Evolutionary conservation across 331 rosid species (phyloP).

Genomic region (Malus hybrid): DNA sequence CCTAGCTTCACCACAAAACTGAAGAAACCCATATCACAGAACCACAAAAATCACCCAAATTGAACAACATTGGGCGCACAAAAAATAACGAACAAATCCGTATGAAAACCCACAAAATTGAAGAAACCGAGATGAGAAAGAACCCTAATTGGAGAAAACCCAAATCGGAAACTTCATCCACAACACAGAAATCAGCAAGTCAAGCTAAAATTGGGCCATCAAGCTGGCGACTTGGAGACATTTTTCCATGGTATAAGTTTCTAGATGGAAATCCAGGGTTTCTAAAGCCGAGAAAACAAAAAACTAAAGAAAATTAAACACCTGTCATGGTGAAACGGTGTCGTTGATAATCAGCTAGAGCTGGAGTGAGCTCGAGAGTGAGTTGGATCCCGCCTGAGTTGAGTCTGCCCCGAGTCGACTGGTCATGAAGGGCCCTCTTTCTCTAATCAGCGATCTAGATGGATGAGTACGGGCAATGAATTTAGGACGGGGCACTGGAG

Average conservation of each 20-base stretch:
- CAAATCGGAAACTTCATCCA: constrained; percentile 19
- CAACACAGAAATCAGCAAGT: constrained; percentile 6
- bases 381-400: not conserved
- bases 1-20: constrained; percentile 9
- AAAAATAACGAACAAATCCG: not conserved
- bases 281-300: not conserved
- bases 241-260: too few species aligned
- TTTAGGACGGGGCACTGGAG: not conserved
- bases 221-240: not conserved
- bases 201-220: not conserved
- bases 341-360: constrained; percentile 14
- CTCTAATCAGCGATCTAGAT: constrained; percentile 27
- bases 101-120: not conserved
- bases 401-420: constrained; percentile 9
- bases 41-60: not conserved
- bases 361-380: constrained; percentile 4
- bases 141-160: constrained; percentile 33
- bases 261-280: constrained; percentile 1
- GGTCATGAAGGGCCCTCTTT: constrained; percentile 10
- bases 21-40: constrained; percentile 14
- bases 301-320: constrained; percentile 18
- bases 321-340: constrained; percentile 26
- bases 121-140: constrained; percentile 3
- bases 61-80: not conserved
- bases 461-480: not conserved